Percentiles rank a stretch among this genome's conserved stretches.
phyloP scores from a whole-genome alignment of 305 asterid species.

The Fraxinus platypoda region DNA sequence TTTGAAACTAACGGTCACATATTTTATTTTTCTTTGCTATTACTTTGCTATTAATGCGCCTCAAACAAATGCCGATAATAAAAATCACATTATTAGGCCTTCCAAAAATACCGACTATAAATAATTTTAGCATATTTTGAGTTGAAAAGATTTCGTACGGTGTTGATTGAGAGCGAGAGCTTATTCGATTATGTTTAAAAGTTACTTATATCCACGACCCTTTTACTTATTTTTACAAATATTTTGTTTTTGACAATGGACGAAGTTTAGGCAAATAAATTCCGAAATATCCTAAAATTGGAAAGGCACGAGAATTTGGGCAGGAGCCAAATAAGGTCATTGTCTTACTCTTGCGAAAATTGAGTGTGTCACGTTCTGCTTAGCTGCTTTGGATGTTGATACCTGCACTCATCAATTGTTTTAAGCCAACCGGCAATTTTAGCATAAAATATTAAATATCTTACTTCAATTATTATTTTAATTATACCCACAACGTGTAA shows the following conservation, averaged over 20 bases:
- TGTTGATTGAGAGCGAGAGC: no score
- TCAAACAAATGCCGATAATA: no score
- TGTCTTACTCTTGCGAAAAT: slow-evolving; percentile 26
- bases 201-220: no score
- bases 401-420: background rate
- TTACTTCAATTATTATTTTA: background rate
- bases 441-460: background rate
- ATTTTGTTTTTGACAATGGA: no score
- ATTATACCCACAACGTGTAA: background rate
- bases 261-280: background rate
- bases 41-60: no score
- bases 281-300: background rate
- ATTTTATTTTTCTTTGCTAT: no score
- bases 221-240: background rate
- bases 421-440: background rate
- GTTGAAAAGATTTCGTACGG: no score
- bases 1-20: no score
- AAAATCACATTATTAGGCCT: background rate
- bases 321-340: slow-evolving; percentile 15
- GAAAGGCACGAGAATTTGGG: background rate
- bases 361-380: slow-evolving; percentile 16
- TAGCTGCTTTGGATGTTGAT: slow-evolving; percentile 33
- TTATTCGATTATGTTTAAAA: no score
- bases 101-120: no score
- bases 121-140: no score